Base-by-base conservation (phyloP, 345 rosid species). In the Geranium brycei region DNA sequence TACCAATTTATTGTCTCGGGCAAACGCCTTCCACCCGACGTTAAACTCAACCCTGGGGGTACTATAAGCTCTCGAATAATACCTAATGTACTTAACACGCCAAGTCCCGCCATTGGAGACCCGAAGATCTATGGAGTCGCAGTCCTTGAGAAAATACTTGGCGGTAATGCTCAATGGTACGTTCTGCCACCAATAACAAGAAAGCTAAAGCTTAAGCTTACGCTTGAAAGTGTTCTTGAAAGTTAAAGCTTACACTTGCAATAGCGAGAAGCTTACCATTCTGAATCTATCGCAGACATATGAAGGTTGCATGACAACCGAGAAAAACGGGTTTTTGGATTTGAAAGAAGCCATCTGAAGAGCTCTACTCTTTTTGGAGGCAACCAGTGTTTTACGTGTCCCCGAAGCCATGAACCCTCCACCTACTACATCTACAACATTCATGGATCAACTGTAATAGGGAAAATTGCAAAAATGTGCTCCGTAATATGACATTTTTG, bases 281-380 rank as follows among this genome's bases (percentile, higher is more conserved):
- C 0, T 1, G 57, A 3, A 18, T 58, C 19, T 31, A 14, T 1
- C 1, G 12, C 6, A 6, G 10, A 71, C 30, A 41, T 64, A 73
- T 19, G 74, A 14, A 18, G 75, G 73, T 23, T 60, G 65, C 64
- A 80, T 69, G 13, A 35, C 51, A 56, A 68, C 55, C 59, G 38
- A 30, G 63, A 70, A 76, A 59, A 38, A 57, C 3, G 81, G 79
- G 19, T 72, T 72, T 19, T 17, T 32, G 17, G 72, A 64, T 58
- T 58, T 65, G 64, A 72, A 77, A 56, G 65, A 11, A 11, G 77
- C 77, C 62, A 14, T 68, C 4, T 31, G 19, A 51, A 74, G 62
- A 41, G 64, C 68, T 47, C 62, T 59, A 7, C 16, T 59, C 60
- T 65, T 69, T 64, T 66, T 62, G 19, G 17, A 19, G 8, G 19